Conservation (phyloP, 495 filamentous ascomycete species). For the Penicillium pancosmium region DNA sequence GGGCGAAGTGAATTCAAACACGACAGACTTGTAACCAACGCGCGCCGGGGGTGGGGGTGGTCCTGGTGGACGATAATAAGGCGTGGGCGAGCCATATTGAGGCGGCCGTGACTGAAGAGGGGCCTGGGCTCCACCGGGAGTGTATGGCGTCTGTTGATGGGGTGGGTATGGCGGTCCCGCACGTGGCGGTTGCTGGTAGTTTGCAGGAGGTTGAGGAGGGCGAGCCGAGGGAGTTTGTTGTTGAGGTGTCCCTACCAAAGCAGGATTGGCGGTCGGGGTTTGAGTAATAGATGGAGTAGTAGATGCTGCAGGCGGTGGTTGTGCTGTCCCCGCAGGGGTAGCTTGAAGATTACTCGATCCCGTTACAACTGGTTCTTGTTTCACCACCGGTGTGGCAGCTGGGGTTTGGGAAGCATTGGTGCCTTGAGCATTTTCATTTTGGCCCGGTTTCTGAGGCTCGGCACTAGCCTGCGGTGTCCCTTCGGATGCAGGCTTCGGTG, state of each 20-base stretch:
- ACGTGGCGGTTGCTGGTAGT: constrained; percentile 27
- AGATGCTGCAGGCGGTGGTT: constrained; percentile 18
- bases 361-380: constrained; percentile 35
- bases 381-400: constrained; percentile 25
- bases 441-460: constrained; percentile 27
- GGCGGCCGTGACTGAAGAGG: constrained; percentile 44
- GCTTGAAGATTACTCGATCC: constrained; percentile 12
- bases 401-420: constrained; percentile 15
- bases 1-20: constrained; percentile 76
- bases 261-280: constrained; percentile 26
- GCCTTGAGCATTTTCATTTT: constrained; percentile 10
- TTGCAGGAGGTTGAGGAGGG: constrained; percentile 22
- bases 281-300: constrained; percentile 23
- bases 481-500: constrained; percentile 26
- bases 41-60: constrained; percentile 37
- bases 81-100: constrained; percentile 36
- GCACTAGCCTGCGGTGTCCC: constrained; percentile 31
- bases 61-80: constrained; percentile 38
- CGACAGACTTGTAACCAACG: constrained; percentile 68
- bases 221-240: constrained; percentile 28
- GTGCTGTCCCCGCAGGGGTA: constrained; percentile 19
- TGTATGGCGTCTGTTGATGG: constrained; percentile 39
- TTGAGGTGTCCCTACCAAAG: constrained; percentile 17
- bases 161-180: constrained; percentile 33
- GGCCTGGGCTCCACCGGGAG: constrained; percentile 24